Evolutionary conservation across 2,329 filamentous ascomycete genomes (phyloP), one percentile per base, ranked within the genome.

Genomic region (Fusarium xylarioides): DNA sequence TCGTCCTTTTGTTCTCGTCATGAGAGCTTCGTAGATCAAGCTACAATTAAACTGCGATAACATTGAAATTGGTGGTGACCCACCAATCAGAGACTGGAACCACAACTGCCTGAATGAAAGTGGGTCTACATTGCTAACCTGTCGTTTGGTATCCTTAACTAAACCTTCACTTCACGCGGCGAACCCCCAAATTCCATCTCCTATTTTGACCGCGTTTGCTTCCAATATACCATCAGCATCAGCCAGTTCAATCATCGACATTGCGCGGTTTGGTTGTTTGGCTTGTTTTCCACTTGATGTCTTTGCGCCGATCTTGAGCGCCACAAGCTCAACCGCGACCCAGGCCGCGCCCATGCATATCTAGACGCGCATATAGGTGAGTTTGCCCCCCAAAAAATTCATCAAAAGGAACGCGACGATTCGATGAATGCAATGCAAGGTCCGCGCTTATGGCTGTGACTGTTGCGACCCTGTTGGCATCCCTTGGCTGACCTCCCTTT

Each of bases 301-400:
- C 53, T 60, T 74, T 66, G 66, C 67, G 68, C 62, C 58, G 67
- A 68, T 64, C 74, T 53, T 40, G 63, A 74, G 68, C 74, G 73
- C 74, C 69, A 74, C 66, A 66, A 56, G 67, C 58, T 74, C 59
- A 58, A 67, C 66, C 74, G 74, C 76, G 66, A 77, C 75, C 62
- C 63, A 74, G 64, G 62, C 63, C 53, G 74, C 50, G 50, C 66
- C 74, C 71, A 78, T 78, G 76, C 75, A 78, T 78, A 75, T 68
- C 58, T 63, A 61, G 42, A 66, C 66, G 66, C 67, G 46, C 53
- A 73, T 71, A 68, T 74, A 69, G 60, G 76, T 78, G 52, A 67
- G 76, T 73, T 66, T 61, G 44, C 53, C 56, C 62, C 62, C 52
- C 26, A 42, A 60, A 70, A 70, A 42, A 37, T 19, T 11, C 28